Evolutionary conservation across 768 basidiomycete species (phyloP).

Genomic region (Cystofilobasidium ferigula): DNA sequence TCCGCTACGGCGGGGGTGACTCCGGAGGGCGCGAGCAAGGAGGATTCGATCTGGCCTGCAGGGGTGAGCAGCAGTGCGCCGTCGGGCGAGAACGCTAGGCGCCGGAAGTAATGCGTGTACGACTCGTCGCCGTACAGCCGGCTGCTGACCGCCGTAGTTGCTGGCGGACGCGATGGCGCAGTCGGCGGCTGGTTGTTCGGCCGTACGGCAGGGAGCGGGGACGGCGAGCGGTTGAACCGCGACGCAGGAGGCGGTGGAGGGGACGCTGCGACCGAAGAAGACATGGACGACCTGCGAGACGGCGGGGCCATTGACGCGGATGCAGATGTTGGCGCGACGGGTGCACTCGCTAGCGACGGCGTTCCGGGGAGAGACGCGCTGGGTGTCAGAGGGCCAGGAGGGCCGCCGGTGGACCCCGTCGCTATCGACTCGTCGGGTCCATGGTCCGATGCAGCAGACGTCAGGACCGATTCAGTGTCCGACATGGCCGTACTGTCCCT

Average conservation of each 20-base stretch:
- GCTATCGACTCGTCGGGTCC: slow-evolving; percentile 14
- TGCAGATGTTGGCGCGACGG: not conserved
- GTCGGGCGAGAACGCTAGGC: slow-evolving; percentile 88
- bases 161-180: slow-evolving; percentile 1
- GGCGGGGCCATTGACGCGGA: slow-evolving; percentile 23
- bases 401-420: not conserved
- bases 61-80: slow-evolving; percentile 87
- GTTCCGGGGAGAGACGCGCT: slow-evolving; percentile 6
- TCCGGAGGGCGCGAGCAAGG: slow-evolving; percentile 45
- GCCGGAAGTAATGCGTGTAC: slow-evolving; percentile 87
- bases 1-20: no score
- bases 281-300: slow-evolving; percentile 20
- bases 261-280: slow-evolving; percentile 18
- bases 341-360: not conserved
- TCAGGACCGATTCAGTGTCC: slow-evolving; percentile 19
- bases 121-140: slow-evolving; percentile 91
- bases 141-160: slow-evolving; percentile 1
- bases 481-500: slow-evolving; percentile 32
- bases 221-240: slow-evolving; percentile 33
- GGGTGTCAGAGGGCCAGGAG: slow-evolving; percentile 8
- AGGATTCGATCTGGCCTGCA: slow-evolving; percentile 90
- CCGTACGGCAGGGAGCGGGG: slow-evolving; percentile 25
- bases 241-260: slow-evolving; percentile 7
- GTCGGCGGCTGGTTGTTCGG: slow-evolving; percentile 11
- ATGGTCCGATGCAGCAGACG: slow-evolving; percentile 11